phyloP scores from a whole-genome alignment of 1,284 basidiomycete species.

The Schizophyllum amplum region DNA sequence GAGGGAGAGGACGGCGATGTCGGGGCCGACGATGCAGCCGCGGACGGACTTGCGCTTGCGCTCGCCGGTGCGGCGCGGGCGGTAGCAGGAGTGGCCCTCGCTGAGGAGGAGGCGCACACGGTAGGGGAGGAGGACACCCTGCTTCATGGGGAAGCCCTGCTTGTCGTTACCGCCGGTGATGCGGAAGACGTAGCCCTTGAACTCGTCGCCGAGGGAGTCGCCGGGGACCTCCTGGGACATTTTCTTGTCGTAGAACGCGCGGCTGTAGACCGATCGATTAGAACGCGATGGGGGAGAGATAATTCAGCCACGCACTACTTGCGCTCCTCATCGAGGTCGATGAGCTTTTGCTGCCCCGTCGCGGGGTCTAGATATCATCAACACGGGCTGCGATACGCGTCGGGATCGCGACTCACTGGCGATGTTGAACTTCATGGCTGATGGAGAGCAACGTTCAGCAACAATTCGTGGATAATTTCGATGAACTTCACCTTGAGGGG shows the following conservation, averaged over 20 bases:
- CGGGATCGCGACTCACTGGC: slow-evolving; percentile 59
- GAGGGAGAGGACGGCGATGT: slow-evolving; percentile 92
- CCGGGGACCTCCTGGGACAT: slow-evolving; percentile 93
- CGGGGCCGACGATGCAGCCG: slow-evolving; percentile 94
- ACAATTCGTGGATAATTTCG: slow-evolving; percentile 2
- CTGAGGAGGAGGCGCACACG: slow-evolving; percentile 92
- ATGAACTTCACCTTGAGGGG: neutral
- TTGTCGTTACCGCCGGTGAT: slow-evolving; percentile 97
- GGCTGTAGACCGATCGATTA: slow-evolving; percentile 39
- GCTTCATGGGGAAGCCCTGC: slow-evolving; percentile 98
- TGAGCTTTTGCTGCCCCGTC: slow-evolving; percentile 94
- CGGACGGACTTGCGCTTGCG: slow-evolving; percentile 98
- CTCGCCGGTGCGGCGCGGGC: slow-evolving; percentile 87
- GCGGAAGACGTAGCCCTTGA: slow-evolving; percentile 95
- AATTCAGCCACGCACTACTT: slow-evolving; percentile 45
- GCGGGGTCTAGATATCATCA: slow-evolving; percentile 63
- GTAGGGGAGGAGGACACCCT: slow-evolving; percentile 93
- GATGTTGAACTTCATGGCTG: slow-evolving; percentile 91
- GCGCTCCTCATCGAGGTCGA: slow-evolving; percentile 90
- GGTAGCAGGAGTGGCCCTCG: slow-evolving; percentile 98
- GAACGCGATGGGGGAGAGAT: slow-evolving; percentile 1
- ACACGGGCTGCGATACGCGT: neutral
- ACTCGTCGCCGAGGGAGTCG: slow-evolving; percentile 92
- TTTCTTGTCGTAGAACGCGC: slow-evolving; percentile 95
- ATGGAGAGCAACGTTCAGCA: slow-evolving; percentile 17